Base-by-base conservation (phyloP, 495 filamentous ascomycete species). In the Halenospora varia region DNA sequence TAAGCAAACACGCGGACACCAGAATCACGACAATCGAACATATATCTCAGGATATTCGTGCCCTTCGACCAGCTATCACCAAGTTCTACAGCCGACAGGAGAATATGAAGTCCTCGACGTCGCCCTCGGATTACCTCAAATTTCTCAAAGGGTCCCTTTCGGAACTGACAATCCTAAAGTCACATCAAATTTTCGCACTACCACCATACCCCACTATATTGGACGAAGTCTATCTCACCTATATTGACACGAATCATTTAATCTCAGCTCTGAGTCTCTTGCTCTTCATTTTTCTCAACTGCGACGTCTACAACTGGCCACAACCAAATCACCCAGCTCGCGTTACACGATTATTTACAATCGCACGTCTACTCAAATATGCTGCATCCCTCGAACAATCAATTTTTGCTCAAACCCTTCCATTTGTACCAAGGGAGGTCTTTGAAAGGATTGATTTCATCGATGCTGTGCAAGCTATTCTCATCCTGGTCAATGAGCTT, bases 141-240 rank as follows among this genome's bases (percentile, higher is more conserved):
- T 17, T 19, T n/a, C 50, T 53, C 1, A 53, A 53, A 42, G 17
- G 10, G 15, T 25, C 26, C 9, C 29, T 53, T 2, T 24, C 4
- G 9, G n/a, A 10, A 19, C 26, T 53, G 10, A 19, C 26, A 20
- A n/a, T 20, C 13, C 26, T 53, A 11, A 4, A 39, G 19, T 6
- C 26, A 10, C 29, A 29, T 10, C 13, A 51, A 29, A 13, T 51
- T 6, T 55, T 25, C 25, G 62, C 62, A 1, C 23, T 53, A 9
- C 44, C 25, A 29, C 62, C 62, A 17, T 50, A 54, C 10, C 62
- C 57, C 2, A 44, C 39, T 4, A 55, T 64, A 4, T 22, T 64
- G 3, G 25, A 64, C 35, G 62, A 61, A 22, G 4, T 61, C 18
- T 64, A 60, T 23, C 53, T 64, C 40, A 10, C 26, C 13, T 57